A percentile compares a stretch with the other conserved stretches of the same genome.
Evolutionary conservation across 2,329 filamentous ascomycete species (phyloP).

Genomic region (Apiospora aurea): DNA sequence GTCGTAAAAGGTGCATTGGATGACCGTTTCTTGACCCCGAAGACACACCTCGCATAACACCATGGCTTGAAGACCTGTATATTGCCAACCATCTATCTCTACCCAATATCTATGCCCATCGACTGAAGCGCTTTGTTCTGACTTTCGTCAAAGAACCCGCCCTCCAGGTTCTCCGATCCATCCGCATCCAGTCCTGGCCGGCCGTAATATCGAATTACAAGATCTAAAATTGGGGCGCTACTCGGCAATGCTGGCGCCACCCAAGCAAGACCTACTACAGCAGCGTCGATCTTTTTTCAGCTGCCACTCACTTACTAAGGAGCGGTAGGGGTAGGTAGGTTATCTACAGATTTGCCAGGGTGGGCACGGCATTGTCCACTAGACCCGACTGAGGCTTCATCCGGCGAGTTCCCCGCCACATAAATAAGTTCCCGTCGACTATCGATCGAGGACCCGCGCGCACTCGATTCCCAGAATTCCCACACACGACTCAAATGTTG

Average conservation of each 20-base stretch:
- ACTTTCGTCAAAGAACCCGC: background rate
- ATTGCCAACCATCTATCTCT: background rate
- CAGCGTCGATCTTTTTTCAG: background rate
- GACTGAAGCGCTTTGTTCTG: background rate
- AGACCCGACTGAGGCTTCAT: background rate
- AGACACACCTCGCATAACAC: background rate
- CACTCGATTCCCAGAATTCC: background rate
- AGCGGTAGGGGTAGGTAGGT: too few relatives aligned
- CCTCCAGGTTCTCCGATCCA: background rate
- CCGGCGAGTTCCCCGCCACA: background rate
- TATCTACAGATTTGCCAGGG: background rate
- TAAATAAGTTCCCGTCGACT: background rate
- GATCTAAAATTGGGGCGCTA: background rate
- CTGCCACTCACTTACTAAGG: background rate
- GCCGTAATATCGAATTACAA: background rate
- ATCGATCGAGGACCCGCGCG: background rate
- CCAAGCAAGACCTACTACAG: background rate
- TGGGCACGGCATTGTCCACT: background rate
- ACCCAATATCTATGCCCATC: background rate
- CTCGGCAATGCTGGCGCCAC: background rate
- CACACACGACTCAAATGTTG: background rate
- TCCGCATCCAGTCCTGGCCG: background rate
- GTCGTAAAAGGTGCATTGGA: background rate
- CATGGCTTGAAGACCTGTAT: background rate
- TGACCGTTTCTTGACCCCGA: background rate